phyloP scores from a whole-genome alignment of 495 filamentous ascomycete genomes.

The Trichoderma virens region DNA sequence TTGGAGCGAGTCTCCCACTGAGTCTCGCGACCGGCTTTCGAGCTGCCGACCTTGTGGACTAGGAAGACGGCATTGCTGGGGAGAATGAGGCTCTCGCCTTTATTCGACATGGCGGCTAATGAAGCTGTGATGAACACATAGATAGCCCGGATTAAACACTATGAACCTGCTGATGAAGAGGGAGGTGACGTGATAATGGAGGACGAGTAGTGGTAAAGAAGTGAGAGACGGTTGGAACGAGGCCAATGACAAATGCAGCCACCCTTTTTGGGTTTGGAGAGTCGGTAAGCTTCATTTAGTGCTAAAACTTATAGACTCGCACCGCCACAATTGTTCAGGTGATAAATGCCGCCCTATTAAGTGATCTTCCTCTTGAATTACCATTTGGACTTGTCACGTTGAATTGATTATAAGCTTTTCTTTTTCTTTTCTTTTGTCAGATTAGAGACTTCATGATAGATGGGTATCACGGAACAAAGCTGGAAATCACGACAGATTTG shows the following conservation, averaged over 20 bases:
- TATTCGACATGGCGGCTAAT: neutral
- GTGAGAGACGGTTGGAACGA: neutral
- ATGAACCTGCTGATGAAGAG: neutral
- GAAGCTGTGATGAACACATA: neutral
- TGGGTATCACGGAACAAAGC: too few species aligned
- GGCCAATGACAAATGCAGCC: too few species aligned
- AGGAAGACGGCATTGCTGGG: conserved; percentile 5
- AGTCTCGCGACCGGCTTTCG: neutral
- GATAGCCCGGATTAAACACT: too few species aligned
- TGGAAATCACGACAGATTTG: too few species aligned
- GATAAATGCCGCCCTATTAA: neutral
- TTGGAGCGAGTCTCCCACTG: conserved; percentile 1
- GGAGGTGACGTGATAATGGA: neutral
- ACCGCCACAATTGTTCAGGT: neutral
- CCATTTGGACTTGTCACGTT: neutral
- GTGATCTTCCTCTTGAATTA: neutral
- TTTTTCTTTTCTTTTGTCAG: too few species aligned
- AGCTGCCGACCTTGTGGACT: neutral
- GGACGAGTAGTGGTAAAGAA: neutral
- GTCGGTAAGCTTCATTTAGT: neutral
- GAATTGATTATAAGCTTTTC: too few species aligned
- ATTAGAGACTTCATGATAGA: too few species aligned
- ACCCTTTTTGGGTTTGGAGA: neutral
- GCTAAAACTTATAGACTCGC: neutral
- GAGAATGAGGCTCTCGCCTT: conserved; percentile 1